phyloP scores from a whole-genome alignment of 139 green algal species.

The Chlorella sp. region DNA sequence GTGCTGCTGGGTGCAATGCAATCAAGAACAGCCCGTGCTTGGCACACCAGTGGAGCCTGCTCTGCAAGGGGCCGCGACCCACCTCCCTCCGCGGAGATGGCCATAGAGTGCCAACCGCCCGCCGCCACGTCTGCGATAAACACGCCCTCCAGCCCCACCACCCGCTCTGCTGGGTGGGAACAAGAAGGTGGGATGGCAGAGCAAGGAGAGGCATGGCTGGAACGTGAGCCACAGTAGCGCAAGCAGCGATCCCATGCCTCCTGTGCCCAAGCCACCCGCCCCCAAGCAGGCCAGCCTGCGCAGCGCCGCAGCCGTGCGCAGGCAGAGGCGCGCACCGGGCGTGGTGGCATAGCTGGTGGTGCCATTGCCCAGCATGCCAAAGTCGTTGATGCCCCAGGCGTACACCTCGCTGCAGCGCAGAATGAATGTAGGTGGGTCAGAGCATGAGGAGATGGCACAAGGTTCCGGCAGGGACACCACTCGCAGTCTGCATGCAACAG shows the following conservation, averaged over 20 bases:
- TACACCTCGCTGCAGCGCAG: constrained; percentile 16
- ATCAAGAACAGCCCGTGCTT: background rate
- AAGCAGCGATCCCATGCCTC: too few species aligned
- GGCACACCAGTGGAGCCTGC: too few species aligned
- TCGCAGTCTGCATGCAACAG: background rate
- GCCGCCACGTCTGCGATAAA: constrained; percentile 77
- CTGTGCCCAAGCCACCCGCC: too few species aligned
- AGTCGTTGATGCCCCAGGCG: constrained; percentile 86
- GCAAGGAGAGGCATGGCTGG: too few species aligned
- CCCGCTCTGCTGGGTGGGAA: constrained; percentile 25
- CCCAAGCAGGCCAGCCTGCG: too few species aligned
- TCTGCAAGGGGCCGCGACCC: background rate
- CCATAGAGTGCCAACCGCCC: constrained; percentile 87
- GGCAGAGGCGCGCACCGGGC: constrained; percentile 25
- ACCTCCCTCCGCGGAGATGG: constrained; percentile 64
- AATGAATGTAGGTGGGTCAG: background rate
- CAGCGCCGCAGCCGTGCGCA: too few species aligned
- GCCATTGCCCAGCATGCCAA: constrained; percentile 85
- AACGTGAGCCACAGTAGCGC: too few species aligned
- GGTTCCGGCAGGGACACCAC: background rate
- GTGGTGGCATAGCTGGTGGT: constrained; percentile 72
- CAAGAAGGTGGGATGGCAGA: too few species aligned
- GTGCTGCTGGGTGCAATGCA: too few species aligned
- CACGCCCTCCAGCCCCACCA: constrained; percentile 65
- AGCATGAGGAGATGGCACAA: background rate